Percentiles rank a stretch among this genome's conserved stretches.
Conservation (phyloP, 2,329 filamentous ascomycete genomes). For the Penicillium sp. region DNA sequence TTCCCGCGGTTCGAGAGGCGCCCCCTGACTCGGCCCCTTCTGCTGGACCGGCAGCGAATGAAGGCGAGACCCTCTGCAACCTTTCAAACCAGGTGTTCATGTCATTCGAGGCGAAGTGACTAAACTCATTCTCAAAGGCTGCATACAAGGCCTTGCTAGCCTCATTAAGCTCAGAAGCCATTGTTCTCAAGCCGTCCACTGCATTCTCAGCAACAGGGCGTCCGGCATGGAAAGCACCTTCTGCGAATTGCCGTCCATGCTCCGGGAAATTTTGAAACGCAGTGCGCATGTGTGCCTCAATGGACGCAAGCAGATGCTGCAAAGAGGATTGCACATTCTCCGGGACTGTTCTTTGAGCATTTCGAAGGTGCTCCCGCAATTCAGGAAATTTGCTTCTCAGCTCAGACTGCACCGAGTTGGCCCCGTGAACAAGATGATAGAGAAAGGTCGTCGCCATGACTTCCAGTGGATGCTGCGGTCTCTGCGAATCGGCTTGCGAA, state of each 20-base stretch:
- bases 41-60: background rate
- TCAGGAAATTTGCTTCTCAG: slow-evolving; percentile 33
- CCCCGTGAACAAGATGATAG: slow-evolving; percentile 29
- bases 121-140: slow-evolving; percentile 33
- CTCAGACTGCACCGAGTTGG: slow-evolving; percentile 33
- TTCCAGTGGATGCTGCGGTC: slow-evolving; percentile 23
- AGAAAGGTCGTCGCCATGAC: slow-evolving; percentile 29
- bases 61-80: slow-evolving; percentile 1
- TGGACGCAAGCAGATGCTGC: slow-evolving; percentile 28
- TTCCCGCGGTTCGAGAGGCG: background rate
- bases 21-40: background rate
- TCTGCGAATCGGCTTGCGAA: slow-evolving; percentile 9
- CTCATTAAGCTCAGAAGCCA: slow-evolving; percentile 39
- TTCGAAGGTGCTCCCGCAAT: slow-evolving; percentile 32
- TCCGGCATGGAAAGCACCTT: slow-evolving; percentile 33
- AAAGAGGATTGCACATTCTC: slow-evolving; percentile 33
- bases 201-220: slow-evolving; percentile 33
- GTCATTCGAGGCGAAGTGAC: slow-evolving; percentile 12
- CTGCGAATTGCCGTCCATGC: slow-evolving; percentile 31
- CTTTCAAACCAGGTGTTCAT: slow-evolving; percentile 5
- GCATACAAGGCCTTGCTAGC: slow-evolving; percentile 34
- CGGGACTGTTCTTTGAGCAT: slow-evolving; percentile 32
- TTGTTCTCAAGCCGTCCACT: slow-evolving; percentile 33
- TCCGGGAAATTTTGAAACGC: slow-evolving; percentile 35
- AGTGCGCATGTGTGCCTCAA: slow-evolving; percentile 35